Evolutionary conservation across 2,329 filamentous ascomycete genomes (phyloP).

Genomic region (Stachybotrys elegans): DNA sequence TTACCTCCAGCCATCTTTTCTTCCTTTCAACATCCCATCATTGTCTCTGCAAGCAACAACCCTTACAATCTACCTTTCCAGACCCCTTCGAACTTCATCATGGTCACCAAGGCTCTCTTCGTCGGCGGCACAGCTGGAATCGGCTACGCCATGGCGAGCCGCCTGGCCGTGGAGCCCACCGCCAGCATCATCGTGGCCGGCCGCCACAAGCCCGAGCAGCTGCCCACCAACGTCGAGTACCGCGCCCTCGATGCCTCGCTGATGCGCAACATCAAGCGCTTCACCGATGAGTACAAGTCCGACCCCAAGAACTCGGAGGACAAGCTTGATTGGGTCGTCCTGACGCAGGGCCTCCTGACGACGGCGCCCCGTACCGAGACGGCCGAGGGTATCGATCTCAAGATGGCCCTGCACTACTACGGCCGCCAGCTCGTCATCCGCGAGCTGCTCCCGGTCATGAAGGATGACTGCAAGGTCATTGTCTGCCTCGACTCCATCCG

Average conservation of each 20-base stretch:
- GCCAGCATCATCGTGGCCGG: constrained; percentile 27
- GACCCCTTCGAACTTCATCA: no score
- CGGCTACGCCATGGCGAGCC: constrained; percentile 30
- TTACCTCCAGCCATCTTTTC: no score
- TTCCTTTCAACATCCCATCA: no score
- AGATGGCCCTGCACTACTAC: constrained; percentile 38
- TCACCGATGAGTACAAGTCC: constrained; percentile 19
- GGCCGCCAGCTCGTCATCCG: constrained; percentile 34
- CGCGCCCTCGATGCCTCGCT: constrained; percentile 25
- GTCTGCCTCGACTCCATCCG: constrained; percentile 23
- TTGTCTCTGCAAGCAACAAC: no score
- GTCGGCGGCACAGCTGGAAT: constrained; percentile 30
- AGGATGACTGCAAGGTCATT: constrained; percentile 25
- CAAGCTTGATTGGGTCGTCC: constrained; percentile 26
- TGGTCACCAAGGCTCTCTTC: constrained; percentile 23
- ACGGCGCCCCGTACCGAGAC: constrained; percentile 28
- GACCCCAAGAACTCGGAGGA: constrained; percentile 11
- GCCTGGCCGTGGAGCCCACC: constrained; percentile 19
- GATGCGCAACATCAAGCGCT: constrained; percentile 27
- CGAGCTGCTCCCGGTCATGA: constrained; percentile 29
- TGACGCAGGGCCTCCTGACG: constrained; percentile 28
- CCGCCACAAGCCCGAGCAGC: constrained; percentile 23
- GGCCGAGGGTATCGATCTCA: constrained; percentile 33
- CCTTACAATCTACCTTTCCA: no score
- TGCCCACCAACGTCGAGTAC: constrained; percentile 27